A percentile compares a stretch with the other conserved stretches of the same genome.
Evolutionary conservation across 1,139 yeast genomes (phyloP).

Genomic region (Geotrichum fermentans): DNA sequence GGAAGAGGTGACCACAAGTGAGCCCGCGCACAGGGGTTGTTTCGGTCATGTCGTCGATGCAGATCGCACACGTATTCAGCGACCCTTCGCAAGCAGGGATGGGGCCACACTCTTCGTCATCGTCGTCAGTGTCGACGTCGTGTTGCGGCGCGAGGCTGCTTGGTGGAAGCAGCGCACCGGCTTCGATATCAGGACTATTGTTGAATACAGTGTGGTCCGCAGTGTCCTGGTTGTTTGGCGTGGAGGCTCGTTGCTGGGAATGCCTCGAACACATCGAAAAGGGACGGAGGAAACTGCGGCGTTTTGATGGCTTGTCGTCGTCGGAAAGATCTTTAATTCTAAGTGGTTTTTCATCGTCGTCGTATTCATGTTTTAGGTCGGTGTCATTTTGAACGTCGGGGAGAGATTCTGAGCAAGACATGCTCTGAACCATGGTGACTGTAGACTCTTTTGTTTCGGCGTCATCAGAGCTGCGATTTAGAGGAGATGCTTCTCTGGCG

Average conservation of each 20-base stretch:
- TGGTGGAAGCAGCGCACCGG: constrained; percentile 3
- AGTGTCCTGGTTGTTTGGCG: not conserved
- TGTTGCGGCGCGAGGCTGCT: not conserved
- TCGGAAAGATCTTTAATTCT: constrained; percentile 22
- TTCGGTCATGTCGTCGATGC: constrained; percentile 53
- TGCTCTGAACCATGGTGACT: not conserved
- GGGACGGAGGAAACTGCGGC: constrained; percentile 3
- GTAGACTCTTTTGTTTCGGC: not conserved
- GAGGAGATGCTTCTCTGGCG: constrained; percentile 5
- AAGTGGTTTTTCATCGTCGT: not conserved
- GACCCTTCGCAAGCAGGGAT: constrained; percentile 17
- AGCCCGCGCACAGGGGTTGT: constrained; percentile 66
- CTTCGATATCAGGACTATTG: constrained; percentile 16
- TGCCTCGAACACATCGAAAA: not conserved
- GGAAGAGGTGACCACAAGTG: constrained; percentile 82
- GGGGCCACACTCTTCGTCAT: constrained; percentile 24
- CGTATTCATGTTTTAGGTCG: too few relatives aligned
- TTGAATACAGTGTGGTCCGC: constrained; percentile 11
- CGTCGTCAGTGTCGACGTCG: constrained; percentile 7
- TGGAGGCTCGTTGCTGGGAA: not conserved
- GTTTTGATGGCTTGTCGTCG: constrained; percentile 13
- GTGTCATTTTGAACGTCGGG: not conserved
- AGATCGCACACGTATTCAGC: constrained; percentile 70
- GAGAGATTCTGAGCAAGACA: not conserved
- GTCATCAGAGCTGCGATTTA: constrained; percentile 1